phyloP scores from a whole-genome alignment of 345 rosid species.

The Boechera retrofracta region DNA sequence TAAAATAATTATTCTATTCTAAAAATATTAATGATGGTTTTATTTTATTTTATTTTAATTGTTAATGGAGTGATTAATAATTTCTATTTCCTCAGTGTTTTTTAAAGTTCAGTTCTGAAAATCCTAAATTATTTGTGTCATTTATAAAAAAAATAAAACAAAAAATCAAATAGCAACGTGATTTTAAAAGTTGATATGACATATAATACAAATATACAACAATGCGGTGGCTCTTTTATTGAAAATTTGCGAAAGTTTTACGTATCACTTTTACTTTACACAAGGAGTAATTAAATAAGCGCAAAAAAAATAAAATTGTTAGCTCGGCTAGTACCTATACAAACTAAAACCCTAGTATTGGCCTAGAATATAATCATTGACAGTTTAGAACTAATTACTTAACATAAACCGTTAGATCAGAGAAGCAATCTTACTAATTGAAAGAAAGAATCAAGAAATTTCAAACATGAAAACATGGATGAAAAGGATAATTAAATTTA shows the following conservation, averaged over 20 bases:
- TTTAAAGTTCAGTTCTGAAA: background rate
- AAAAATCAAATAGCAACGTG: background rate
- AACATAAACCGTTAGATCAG: slow-evolving; percentile 29
- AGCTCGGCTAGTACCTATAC: slow-evolving; percentile 23
- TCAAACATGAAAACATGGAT: slow-evolving; percentile 12
- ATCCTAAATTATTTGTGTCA: background rate
- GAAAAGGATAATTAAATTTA: slow-evolving; percentile 11
- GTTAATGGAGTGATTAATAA: background rate
- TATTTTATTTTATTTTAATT: background rate
- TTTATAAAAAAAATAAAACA: background rate
- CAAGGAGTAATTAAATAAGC: background rate
- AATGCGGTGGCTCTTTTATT: background rate
- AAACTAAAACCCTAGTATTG: slow-evolving; percentile 17
- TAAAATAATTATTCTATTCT: background rate
- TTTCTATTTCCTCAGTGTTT: background rate
- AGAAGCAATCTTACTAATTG: slow-evolving; percentile 2
- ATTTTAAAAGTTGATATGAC: background rate
- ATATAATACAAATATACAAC: background rate
- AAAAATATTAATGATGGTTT: background rate
- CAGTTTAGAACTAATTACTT: slow-evolving; percentile 21
- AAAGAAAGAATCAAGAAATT: background rate
- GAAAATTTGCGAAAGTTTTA: background rate
- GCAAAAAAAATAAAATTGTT: background rate
- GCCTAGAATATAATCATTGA: slow-evolving; percentile 27
- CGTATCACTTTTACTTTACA: background rate